Base-by-base conservation (phyloP, 306 rosid species). In the Vigna mungo region DNA sequence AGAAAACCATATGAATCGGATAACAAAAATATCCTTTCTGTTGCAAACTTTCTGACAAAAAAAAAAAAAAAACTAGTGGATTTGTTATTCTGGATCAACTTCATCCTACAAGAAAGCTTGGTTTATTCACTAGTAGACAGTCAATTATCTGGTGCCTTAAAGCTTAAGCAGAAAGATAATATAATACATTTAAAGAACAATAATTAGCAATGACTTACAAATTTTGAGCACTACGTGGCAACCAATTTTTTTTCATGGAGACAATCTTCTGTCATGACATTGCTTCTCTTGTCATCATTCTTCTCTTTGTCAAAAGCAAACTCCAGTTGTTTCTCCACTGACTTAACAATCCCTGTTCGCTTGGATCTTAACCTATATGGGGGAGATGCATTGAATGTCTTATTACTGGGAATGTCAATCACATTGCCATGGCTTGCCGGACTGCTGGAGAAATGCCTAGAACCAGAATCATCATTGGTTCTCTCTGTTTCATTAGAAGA, bases 311-410 rank as follows among this genome's bases (percentile, higher is more conserved):
- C 97, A 86, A 87, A 91, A 16, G 91, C 76, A 76, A 95, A 89
- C 51, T 88, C 88, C 59, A 95, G 98, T 87, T 92, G 97, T 82
- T 92, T 95, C 85, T 95, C 98, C 81, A 95, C 96, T 25, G 98
- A 92, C 87, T 89, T 95, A 78, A 80, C 79, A 74, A 89, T 77
- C 2, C 92, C 90, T 72, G 93, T 95, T 76, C 97, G 81, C 75
- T 88, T 91, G 82, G 92, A 81, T 89, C 91, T 92, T 87, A 95
- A 81, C 80, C 89, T 80, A 85, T 95, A 95, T 6, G 98, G 98
- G 55, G 99, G 99, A 87, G 99, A 95, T 70, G 97, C 97, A 78
- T 87, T 92, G 81, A 87, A 88, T 52, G 87, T 87, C 89, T 85
- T 92, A 60, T 81, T 86, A 72, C 84, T 79, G 74, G 88, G 66